These are phyloP conservation scores for Acanthamoeba polyphaga DNA, from an alignment of 208 protist species.

Conservation along the genomic window DNA sequence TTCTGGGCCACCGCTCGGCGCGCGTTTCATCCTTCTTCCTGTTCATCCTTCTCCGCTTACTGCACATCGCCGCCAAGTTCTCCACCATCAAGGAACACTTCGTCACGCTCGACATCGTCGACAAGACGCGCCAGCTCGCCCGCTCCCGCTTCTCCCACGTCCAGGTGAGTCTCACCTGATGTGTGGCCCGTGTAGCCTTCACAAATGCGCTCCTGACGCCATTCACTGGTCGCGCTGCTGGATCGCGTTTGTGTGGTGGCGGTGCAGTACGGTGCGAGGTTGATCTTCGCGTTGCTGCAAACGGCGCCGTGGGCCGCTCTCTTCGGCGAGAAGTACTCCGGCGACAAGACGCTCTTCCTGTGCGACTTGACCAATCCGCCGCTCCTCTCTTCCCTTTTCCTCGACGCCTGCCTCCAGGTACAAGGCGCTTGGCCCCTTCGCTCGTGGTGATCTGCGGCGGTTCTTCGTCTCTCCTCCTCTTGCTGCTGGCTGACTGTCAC, in stretches of 20 bases:
- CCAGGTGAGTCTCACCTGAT: background rate
- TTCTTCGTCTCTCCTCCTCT: background rate
- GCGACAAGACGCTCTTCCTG: conserved; percentile 46
- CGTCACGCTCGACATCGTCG: background rate
- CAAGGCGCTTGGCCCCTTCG: background rate
- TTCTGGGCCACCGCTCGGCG: conserved; percentile 46
- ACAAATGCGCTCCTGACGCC: background rate
- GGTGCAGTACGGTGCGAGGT: conserved; percentile 2
- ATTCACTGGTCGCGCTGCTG: background rate
- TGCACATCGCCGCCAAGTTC: background rate
- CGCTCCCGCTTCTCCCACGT: conserved; percentile 39
- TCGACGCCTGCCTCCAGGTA: conserved; percentile 47
- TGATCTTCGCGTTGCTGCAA: conserved; percentile 37
- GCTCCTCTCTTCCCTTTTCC: conserved; percentile 19
- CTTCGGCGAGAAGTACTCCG: conserved; percentile 3
- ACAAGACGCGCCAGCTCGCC: conserved; percentile 7
- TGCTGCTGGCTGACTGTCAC: background rate
- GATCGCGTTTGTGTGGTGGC: background rate
- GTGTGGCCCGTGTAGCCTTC: background rate
- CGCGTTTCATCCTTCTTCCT: conserved; percentile 47
- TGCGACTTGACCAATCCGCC: conserved; percentile 48
- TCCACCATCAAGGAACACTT: conserved; percentile 23
- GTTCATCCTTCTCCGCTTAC: conserved; percentile 10
- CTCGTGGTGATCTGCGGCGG: background rate
- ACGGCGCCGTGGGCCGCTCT: background rate